Evolutionary conservation across 1,284 basidiomycete species (phyloP).

Genomic region (Trichosporon sp.): DNA sequence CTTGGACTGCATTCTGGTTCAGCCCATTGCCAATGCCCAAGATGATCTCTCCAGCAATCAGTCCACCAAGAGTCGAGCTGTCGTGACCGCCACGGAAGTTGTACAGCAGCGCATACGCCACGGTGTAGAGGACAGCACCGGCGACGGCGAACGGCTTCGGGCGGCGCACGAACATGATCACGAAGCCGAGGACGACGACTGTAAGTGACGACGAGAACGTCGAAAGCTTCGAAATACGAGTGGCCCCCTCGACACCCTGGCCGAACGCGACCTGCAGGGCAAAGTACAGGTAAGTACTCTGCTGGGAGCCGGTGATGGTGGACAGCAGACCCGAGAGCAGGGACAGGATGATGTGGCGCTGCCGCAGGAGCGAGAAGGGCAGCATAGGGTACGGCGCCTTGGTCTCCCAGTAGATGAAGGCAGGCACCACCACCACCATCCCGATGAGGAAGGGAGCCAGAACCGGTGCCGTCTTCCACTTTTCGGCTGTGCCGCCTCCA

Average conservation of each 20-base stretch:
- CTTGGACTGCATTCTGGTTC: constrained; percentile 47
- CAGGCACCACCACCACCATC: constrained; percentile 36
- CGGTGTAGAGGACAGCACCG: constrained; percentile 31
- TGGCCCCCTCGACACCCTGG: constrained; percentile 27
- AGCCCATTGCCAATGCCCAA: constrained; percentile 38
- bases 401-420: constrained; percentile 47
- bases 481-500: constrained; percentile 30
- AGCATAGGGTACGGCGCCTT: constrained; percentile 44
- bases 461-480: constrained; percentile 41
- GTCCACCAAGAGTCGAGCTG: constrained; percentile 23
- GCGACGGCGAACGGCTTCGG: constrained; percentile 49
- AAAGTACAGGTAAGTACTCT: constrained; percentile 42
- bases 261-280: constrained; percentile 45
- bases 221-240: constrained; percentile 44
- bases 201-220: constrained; percentile 45
- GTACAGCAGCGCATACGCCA: constrained; percentile 48
- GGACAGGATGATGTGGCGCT: constrained; percentile 44
- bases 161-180: constrained; percentile 43
- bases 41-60: constrained; percentile 47
- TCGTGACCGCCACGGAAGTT: constrained; percentile 43
- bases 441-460: constrained; percentile 48
- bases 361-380: constrained; percentile 47
- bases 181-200: constrained; percentile 43
- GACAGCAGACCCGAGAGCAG: constrained; percentile 40
- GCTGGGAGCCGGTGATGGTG: constrained; percentile 43